Evolutionary conservation across 345 rosid species (phyloP).

Genomic region (Mangifera indica): DNA sequence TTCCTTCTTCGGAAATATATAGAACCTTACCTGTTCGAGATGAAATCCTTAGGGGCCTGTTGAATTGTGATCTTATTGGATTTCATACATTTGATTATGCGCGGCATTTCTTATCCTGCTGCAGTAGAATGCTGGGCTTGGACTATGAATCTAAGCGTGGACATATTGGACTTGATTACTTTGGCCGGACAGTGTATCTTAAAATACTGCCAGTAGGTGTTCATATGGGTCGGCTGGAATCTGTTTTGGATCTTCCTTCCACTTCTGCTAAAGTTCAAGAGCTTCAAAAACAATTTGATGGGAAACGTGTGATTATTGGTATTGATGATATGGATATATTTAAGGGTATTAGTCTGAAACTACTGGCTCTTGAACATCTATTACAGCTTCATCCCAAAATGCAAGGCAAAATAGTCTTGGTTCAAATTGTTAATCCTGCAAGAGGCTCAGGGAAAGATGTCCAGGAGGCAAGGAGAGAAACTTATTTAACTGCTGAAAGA

Average conservation of each 20-base stretch:
- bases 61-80: slow-evolving; percentile 73
- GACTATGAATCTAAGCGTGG: slow-evolving; percentile 85
- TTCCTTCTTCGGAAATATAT: slow-evolving; percentile 85
- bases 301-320: slow-evolving; percentile 68
- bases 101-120: slow-evolving; percentile 74
- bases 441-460: slow-evolving; percentile 72
- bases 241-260: slow-evolving; percentile 58
- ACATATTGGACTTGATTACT: slow-evolving; percentile 79
- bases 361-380: slow-evolving; percentile 70
- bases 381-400: slow-evolving; percentile 51
- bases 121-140: slow-evolving; percentile 85
- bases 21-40: slow-evolving; percentile 70
- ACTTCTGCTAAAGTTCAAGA: slow-evolving; percentile 61
- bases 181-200: slow-evolving; percentile 72
- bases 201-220: slow-evolving; percentile 76
- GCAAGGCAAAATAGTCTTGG: slow-evolving; percentile 66
- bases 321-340: slow-evolving; percentile 85
- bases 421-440: slow-evolving; percentile 81
- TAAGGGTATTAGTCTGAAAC: slow-evolving; percentile 73
- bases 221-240: slow-evolving; percentile 72
- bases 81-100: slow-evolving; percentile 87
- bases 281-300: slow-evolving; percentile 54
- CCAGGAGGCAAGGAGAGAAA: slow-evolving; percentile 69
- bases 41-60: slow-evolving; percentile 61
- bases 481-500: slow-evolving; percentile 54